phyloP scores from a whole-genome alignment of 2,329 filamentous ascomycete genomes.

The Plectosphaerella sp. region DNA sequence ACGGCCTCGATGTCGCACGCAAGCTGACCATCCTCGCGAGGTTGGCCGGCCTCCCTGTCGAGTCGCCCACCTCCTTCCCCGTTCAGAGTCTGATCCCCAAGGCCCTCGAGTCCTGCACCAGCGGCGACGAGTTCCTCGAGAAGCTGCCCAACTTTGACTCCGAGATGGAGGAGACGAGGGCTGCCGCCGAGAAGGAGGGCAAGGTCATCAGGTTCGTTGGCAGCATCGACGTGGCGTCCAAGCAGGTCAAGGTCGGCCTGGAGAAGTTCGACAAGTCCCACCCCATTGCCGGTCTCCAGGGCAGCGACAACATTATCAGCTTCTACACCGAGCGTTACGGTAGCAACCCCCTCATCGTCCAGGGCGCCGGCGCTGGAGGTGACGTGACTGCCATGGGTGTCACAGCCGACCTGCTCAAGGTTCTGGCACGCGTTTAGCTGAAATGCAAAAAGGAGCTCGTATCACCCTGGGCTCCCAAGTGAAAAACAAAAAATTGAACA shows the following conservation, averaged over 20 bases:
- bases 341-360: constrained; percentile 84
- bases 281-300: constrained; percentile 90
- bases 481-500: too few relatives aligned
- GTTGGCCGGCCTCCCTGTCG: constrained; percentile 74
- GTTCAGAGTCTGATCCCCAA: constrained; percentile 90
- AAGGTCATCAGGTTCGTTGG: constrained; percentile 95
- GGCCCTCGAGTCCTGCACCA: constrained; percentile 71
- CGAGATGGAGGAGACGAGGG: constrained; percentile 86
- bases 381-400: constrained; percentile 98
- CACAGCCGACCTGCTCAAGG: constrained; percentile 88
- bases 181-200: constrained; percentile 76
- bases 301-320: constrained; percentile 97
- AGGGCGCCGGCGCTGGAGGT: constrained; percentile 89
- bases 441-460: too few relatives aligned
- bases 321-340: constrained; percentile 97
- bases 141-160: constrained; percentile 76
- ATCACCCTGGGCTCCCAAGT: neutral
- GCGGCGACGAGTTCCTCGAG: constrained; percentile 81
- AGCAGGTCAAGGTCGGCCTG: constrained; percentile 84
- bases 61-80: constrained; percentile 83
- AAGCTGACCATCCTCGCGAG: constrained; percentile 94
- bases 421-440: constrained; percentile 60
- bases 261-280: constrained; percentile 85
- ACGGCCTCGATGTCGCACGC: constrained; percentile 85
- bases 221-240: constrained; percentile 78